These are phyloP conservation scores for Penicillium janthinellum DNA, from an alignment of 2,329 filamentous ascomycete genomes.

Conservation along the genomic window DNA sequence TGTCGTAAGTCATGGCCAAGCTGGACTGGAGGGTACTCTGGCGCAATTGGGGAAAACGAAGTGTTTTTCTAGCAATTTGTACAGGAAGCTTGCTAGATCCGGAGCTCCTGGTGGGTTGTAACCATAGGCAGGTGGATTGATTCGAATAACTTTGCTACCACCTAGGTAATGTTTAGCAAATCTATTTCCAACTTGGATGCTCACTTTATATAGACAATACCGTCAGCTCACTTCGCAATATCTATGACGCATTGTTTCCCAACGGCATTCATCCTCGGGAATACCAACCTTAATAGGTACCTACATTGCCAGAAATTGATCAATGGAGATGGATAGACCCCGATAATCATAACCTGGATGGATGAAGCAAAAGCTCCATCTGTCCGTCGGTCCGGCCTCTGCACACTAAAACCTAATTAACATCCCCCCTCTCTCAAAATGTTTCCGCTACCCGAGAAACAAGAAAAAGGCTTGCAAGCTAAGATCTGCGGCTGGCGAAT, in stretches of 20 bases:
- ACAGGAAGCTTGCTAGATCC: background rate
- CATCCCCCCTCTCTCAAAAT: too few relatives aligned
- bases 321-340: background rate
- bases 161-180: background rate
- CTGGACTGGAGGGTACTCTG: background rate
- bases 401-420: too few relatives aligned
- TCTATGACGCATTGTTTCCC: background rate
- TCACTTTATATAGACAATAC: background rate
- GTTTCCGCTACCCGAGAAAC: background rate
- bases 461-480: background rate
- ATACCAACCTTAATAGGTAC: background rate
- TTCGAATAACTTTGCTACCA: background rate
- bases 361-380: background rate
- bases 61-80: background rate
- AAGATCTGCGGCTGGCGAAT: slow-evolving; percentile 2
- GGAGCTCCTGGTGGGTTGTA: background rate
- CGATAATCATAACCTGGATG: background rate
- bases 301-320: background rate
- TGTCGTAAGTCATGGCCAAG: background rate
- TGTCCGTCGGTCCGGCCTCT: background rate
- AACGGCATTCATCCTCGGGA: background rate
- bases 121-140: background rate
- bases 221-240: background rate
- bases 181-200: background rate
- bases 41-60: background rate